Evolutionary conservation across 2,329 filamentous ascomycete species (phyloP), one percentile per base, ranked within the genome.

Genomic region (Hypoxylon sp.): DNA sequence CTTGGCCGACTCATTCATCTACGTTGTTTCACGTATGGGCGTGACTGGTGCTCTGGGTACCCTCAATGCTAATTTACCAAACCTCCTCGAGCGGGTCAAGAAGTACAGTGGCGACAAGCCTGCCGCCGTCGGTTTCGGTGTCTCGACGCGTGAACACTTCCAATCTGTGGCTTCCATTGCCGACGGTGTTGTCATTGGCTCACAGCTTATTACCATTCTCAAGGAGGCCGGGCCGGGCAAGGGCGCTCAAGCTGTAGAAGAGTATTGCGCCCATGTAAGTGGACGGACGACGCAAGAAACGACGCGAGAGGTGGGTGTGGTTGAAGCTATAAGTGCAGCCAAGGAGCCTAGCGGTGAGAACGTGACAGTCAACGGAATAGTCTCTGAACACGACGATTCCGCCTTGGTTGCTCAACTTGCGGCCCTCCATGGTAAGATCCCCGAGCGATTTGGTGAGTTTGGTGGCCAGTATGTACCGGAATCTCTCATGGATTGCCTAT

Each of bases 1-100:
- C 80, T 95, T 99, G 70, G 96, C 96, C 77, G 95, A 98, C 82
- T 98, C 94, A 3, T 99, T 98, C 84, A 97, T 99, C 82, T 99
- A 99, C 80, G 94, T 99, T 68, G 96, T 99, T 62, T 98, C 95
- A 26, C 88, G 95, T 75, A 97, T 97, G 92, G 96, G 96, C 75
- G 95, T 98, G 63, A 99, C 96, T 9, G 96, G 96, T 75, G 96
- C 94, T 13, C 91, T 90, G 0, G 94, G 94, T 35, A 90, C 90
- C 26, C 83, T 99, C 76, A 97, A 93, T 80, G 86, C 90, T 48
- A 91, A 92, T 65, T 88, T 99, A 35, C 94, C 94, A 13, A 90
- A 92, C 56, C 87, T 99, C 39, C 84, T 99, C 64, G 87, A 88
- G 63, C 90, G 93, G 42, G 96, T 99, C 26, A 96, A 97, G 84